Evolutionary conservation across 768 basidiomycete genomes (phyloP).

Genomic region (Dendrothele bispora): DNA sequence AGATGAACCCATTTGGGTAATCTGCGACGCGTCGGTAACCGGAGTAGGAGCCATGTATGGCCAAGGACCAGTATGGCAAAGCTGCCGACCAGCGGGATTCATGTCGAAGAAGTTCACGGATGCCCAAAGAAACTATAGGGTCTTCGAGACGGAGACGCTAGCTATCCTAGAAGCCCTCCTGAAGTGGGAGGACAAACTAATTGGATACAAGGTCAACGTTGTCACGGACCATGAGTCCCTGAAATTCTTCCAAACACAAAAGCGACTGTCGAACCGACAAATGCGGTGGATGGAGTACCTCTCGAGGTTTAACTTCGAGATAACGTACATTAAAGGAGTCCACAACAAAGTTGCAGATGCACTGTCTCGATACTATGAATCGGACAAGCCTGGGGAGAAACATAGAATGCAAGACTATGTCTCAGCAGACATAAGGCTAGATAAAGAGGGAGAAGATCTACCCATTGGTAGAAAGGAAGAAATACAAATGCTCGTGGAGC

Average conservation of each 20-base stretch:
- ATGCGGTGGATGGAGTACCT: constrained; percentile 15
- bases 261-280: constrained; percentile 9
- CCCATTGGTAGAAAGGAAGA: background rate
- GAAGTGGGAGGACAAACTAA: constrained; percentile 27
- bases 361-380: too few relatives aligned
- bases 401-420: too few relatives aligned
- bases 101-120: constrained; percentile 13
- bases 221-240: constrained; percentile 6
- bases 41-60: background rate
- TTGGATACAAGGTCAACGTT: constrained; percentile 14
- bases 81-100: background rate
- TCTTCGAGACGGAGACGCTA: constrained; percentile 16
- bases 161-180: constrained; percentile 16
- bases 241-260: constrained; percentile 13
- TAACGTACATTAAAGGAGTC: constrained; percentile 10
- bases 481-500: background rate
- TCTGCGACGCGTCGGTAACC: constrained; percentile 10
- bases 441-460: too few relatives aligned
- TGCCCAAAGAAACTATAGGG: constrained; percentile 20
- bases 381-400: too few relatives aligned
- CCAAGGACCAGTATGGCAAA: background rate
- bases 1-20: constrained; percentile 14
- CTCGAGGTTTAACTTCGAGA: constrained; percentile 14
- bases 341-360: too few relatives aligned
- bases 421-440: too few relatives aligned